Percentiles rank a stretch among this genome's conserved stretches.
phyloP scores from a whole-genome alignment of 208 protist species.

The Acanthamoeba healyi region DNA sequence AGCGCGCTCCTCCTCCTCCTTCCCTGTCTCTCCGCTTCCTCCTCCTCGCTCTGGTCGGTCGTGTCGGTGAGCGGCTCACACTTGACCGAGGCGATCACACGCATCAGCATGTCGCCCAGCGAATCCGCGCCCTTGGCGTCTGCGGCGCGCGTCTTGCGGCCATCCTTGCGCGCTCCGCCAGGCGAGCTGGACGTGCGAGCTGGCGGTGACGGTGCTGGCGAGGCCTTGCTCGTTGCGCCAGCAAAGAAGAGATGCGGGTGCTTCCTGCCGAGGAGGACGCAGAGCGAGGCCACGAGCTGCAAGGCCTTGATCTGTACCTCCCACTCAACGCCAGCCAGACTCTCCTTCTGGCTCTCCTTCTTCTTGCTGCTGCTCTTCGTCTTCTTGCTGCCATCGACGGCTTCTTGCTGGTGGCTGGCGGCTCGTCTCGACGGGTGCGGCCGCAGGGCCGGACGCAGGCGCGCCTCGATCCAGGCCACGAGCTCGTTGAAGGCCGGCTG shows the following conservation, averaged over 20 bases:
- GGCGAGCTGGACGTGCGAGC: too few species aligned
- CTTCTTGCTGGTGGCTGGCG: background rate
- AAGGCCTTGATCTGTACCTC: background rate
- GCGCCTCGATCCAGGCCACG: background rate
- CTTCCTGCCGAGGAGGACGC: background rate
- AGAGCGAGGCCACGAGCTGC: background rate
- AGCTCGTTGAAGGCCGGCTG: too few species aligned
- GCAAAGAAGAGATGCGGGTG: background rate
- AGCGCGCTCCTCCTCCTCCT: background rate
- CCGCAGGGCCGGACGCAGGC: background rate
- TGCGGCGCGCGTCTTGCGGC: too few species aligned
- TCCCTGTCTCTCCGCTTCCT: background rate
- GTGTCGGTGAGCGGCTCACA: background rate
- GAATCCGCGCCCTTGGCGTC: background rate
- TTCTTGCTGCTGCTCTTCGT: background rate
- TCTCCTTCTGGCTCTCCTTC: background rate
- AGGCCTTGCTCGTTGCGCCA: background rate
- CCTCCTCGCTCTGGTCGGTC: background rate
- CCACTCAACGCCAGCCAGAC: background rate
- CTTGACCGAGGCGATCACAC: background rate
- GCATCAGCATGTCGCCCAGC: background rate
- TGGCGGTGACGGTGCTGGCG: background rate
- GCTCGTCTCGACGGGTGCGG: too few species aligned
- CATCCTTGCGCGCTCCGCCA: too few species aligned
- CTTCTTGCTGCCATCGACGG: background rate